A percentile compares a stretch with the other conserved stretches of the same genome.
phyloP scores from a whole-genome alignment of 768 basidiomycete species.

The Kwoniella bestiolae region DNA sequence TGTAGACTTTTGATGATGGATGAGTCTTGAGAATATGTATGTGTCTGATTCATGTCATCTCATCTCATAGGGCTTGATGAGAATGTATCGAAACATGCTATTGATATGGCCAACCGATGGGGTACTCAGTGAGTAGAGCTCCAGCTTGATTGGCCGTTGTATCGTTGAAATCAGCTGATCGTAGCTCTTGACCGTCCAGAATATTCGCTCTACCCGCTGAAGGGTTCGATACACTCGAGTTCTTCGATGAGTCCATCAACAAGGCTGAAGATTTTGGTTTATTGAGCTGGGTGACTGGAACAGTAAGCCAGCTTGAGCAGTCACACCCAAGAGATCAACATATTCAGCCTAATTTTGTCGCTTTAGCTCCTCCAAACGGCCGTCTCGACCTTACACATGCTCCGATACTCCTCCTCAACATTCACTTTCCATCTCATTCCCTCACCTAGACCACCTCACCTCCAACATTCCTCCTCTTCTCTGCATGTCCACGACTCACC shows the following conservation, averaged over 20 bases:
- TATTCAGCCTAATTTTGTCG: too few relatives aligned
- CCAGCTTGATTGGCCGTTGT: background rate
- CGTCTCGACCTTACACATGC: slow-evolving; percentile 51
- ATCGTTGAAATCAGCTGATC: background rate
- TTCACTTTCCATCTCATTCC: slow-evolving; percentile 53
- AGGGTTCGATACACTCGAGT: slow-evolving; percentile 53
- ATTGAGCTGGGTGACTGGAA: slow-evolving; percentile 52
- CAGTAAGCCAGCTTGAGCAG: slow-evolving; percentile 32
- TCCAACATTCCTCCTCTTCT: slow-evolving; percentile 7
- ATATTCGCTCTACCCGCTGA: slow-evolving; percentile 55
- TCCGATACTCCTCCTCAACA: slow-evolving; percentile 46
- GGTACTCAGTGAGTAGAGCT: slow-evolving; percentile 47
- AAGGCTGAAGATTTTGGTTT: slow-evolving; percentile 50
- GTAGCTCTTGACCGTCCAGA: slow-evolving; percentile 23
- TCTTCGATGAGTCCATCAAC: slow-evolving; percentile 44
- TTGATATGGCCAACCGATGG: slow-evolving; percentile 49
- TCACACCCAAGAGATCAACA: too few relatives aligned
- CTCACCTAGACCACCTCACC: slow-evolving; percentile 27
- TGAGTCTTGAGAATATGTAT: too few relatives aligned
- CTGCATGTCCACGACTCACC: background rate
- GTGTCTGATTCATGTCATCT: too few relatives aligned
- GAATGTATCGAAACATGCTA: slow-evolving; percentile 45
- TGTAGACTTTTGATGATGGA: slow-evolving; percentile 3
- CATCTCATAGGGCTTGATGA: slow-evolving; percentile 39
- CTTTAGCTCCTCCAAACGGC: slow-evolving; percentile 54